phyloP scores from a whole-genome alignment of 495 filamentous ascomycete species.

The Penicillium dipodomyicola region DNA sequence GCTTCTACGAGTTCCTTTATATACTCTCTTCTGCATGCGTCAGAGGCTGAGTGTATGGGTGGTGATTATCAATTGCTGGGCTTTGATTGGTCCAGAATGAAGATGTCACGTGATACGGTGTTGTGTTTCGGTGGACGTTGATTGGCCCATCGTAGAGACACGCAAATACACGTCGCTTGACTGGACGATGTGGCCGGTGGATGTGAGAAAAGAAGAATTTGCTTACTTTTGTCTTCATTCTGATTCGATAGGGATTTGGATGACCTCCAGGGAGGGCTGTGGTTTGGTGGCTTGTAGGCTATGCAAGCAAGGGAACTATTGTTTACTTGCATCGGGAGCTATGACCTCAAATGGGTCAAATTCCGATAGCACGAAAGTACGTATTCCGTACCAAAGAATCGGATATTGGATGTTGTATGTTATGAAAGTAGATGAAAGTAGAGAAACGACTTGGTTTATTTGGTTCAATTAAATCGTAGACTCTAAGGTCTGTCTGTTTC shows the following conservation, averaged over 20 bases:
- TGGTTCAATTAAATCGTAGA: background rate
- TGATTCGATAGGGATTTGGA: conserved; percentile 12
- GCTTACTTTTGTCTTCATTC: conserved; percentile 10
- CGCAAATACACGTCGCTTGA: conserved; percentile 9
- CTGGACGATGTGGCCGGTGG: conserved; percentile 4
- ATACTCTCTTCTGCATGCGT: conserved; percentile 18
- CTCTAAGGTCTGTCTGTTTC: background rate
- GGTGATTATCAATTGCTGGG: conserved; percentile 30
- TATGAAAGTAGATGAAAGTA: background rate
- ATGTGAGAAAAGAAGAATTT: background rate
- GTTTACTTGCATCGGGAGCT: conserved; percentile 2
- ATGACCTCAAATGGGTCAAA: background rate
- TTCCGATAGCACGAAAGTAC: background rate
- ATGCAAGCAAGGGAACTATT: conserved; percentile 8
- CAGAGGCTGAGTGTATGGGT: conserved; percentile 3
- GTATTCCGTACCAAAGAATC: background rate
- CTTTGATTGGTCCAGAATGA: conserved; percentile 25
- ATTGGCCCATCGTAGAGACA: conserved; percentile 8
- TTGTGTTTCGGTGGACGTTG: conserved; percentile 5
- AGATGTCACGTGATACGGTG: conserved; percentile 12
- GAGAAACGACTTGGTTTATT: background rate
- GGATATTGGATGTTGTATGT: background rate
- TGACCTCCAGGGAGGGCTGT: background rate
- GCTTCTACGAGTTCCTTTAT: conserved; percentile 29
- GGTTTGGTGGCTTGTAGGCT: background rate